Conservation (phyloP, 1,284 basidiomycete species). For the Dichomitus squalens region DNA sequence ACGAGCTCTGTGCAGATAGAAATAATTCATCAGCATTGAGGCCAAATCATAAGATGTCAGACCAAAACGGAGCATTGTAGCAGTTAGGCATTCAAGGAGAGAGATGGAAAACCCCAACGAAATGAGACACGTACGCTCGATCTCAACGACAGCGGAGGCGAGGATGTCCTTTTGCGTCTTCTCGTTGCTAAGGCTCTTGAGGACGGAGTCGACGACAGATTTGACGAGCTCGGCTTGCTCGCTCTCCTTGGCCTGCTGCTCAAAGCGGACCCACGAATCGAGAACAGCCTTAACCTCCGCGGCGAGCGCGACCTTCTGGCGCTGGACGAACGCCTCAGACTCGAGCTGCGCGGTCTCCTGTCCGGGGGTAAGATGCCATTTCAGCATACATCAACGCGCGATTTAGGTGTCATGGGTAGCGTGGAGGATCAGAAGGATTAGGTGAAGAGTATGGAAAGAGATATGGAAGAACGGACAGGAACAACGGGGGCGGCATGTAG, state of each 20-base stretch:
- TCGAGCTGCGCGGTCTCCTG: constrained; percentile 94
- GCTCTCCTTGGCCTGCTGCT: constrained; percentile 95
- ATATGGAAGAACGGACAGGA: neutral
- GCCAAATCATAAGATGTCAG: neutral
- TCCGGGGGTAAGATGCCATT: neutral
- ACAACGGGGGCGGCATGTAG: neutral
- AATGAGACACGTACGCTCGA: constrained; percentile 78
- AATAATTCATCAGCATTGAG: constrained; percentile 17
- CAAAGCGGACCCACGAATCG: constrained; percentile 97
- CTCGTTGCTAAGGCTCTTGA: constrained; percentile 83
- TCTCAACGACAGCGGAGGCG: constrained; percentile 81
- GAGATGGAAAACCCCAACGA: neutral
- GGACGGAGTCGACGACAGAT: constrained; percentile 85
- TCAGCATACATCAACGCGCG: neutral
- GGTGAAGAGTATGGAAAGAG: neutral
- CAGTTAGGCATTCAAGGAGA: neutral
- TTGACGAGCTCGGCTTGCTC: constrained; percentile 93
- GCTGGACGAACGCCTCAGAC: constrained; percentile 87
- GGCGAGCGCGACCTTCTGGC: constrained; percentile 87
- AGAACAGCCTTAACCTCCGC: constrained; percentile 93
- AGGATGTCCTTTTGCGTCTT: constrained; percentile 95
- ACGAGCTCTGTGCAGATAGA: constrained; percentile 54
- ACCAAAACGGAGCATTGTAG: neutral
- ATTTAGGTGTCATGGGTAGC: neutral
- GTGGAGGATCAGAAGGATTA: neutral